phyloP scores from a whole-genome alignment of 352 stramenopile species.

The Phytophthora vignae region DNA sequence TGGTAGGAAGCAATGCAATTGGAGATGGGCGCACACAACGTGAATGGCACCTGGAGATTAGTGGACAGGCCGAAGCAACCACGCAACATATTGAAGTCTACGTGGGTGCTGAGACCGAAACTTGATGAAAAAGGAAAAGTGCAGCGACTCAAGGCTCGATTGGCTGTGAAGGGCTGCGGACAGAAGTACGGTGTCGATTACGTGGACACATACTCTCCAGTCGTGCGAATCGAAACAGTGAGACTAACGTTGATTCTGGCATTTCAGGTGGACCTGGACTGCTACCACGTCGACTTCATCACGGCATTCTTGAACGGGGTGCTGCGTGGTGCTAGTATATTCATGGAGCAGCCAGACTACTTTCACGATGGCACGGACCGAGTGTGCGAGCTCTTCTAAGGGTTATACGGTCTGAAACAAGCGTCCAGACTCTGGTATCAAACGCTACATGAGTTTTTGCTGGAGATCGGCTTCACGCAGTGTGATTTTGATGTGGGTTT shows the following conservation, averaged over 20 bases:
- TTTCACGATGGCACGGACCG: background rate
- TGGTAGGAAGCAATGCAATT: too few species aligned
- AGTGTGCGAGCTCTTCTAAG: background rate
- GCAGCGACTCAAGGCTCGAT: background rate
- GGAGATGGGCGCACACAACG: too few species aligned
- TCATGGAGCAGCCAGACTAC: background rate
- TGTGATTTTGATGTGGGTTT: background rate
- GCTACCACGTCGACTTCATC: background rate
- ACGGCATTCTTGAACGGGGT: background rate
- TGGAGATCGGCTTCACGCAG: background rate
- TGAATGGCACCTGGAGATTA: background rate
- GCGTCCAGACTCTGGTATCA: background rate
- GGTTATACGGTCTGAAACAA: background rate
- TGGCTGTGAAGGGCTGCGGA: background rate
- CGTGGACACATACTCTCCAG: background rate
- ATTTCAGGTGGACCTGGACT: background rate
- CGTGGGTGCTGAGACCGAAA: background rate
- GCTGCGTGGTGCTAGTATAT: background rate
- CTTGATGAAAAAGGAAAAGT: background rate
- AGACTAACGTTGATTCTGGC: background rate
- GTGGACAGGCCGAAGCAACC: background rate
- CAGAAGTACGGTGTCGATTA: background rate
- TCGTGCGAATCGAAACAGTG: background rate
- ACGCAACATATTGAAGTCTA: background rate
- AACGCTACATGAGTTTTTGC: background rate